phyloP scores from a whole-genome alignment of 1,139 yeast genomes.

The Yamadazyma conglobata region DNA sequence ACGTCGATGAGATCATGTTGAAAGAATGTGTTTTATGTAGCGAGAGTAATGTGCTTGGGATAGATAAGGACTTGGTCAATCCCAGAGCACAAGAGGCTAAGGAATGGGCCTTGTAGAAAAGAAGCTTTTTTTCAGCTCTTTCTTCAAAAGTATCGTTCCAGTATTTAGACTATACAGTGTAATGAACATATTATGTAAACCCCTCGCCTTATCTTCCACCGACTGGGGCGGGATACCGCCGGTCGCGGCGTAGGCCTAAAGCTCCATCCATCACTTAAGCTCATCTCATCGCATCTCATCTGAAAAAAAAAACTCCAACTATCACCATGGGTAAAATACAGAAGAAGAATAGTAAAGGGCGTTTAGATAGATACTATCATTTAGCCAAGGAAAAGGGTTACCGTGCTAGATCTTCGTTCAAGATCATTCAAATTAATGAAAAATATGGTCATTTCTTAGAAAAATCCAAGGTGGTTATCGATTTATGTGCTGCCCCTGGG shows the following conservation, averaged over 20 bases:
- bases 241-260: too few relatives aligned
- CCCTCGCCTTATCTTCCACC: too few relatives aligned
- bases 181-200: too few relatives aligned
- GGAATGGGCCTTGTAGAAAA: conserved; percentile 26
- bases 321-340: conserved; percentile 86
- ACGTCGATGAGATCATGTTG: conserved; percentile 58
- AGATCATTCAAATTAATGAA: conserved; percentile 91
- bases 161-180: too few relatives aligned
- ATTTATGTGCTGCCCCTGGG: conserved; percentile 99
- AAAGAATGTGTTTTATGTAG: conserved; percentile 80
- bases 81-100: conserved; percentile 18
- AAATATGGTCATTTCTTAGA: conserved; percentile 94
- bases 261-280: too few relatives aligned
- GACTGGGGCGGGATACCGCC: too few relatives aligned
- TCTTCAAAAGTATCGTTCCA: not conserved
- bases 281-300: conserved; percentile 14
- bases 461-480: conserved; percentile 95
- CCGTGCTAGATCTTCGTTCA: conserved; percentile 98
- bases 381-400: conserved; percentile 97
- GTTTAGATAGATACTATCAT: conserved; percentile 94
- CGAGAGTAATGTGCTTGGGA: conserved; percentile 64
- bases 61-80: conserved; percentile 51
- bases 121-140: too few relatives aligned
- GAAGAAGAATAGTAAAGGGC: conserved; percentile 97
- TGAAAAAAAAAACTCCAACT: conserved; percentile 7